Percentiles rank a stretch among this genome's conserved stretches.
Conservation (phyloP, 495 filamentous ascomycete species). For the Oidiodendron maius region DNA sequence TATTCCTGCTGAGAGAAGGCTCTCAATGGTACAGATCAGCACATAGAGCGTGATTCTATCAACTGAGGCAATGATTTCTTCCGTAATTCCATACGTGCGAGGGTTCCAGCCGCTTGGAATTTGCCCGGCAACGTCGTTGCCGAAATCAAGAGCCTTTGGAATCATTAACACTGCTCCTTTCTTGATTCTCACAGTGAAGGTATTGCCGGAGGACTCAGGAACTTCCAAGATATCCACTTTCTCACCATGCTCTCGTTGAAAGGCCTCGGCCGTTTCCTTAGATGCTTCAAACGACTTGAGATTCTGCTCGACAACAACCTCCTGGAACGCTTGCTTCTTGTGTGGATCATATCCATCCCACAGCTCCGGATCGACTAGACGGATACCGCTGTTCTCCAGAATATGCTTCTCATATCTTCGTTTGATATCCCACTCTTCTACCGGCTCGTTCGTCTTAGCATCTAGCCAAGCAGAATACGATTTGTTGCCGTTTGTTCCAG, state of each 20-base stretch:
- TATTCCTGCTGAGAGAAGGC: constrained; percentile 84
- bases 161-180: constrained; percentile 88
- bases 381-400: constrained; percentile 91
- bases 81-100: constrained; percentile 84
- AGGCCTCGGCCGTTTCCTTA: constrained; percentile 91
- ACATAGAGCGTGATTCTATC: constrained; percentile 91
- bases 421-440: constrained; percentile 95
- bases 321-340: constrained; percentile 93
- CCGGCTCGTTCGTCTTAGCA: constrained; percentile 80
- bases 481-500: constrained; percentile 87
- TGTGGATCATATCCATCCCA: constrained; percentile 95
- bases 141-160: constrained; percentile 88
- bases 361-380: constrained; percentile 90
- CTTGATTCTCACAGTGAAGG: constrained; percentile 84
- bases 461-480: constrained; percentile 96
- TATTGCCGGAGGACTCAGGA: constrained; percentile 61
- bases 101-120: constrained; percentile 95
- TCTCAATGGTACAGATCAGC: constrained; percentile 82
- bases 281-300: constrained; percentile 90
- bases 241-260: constrained; percentile 89
- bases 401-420: constrained; percentile 89
- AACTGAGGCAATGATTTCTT: constrained; percentile 93
- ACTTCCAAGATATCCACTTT: constrained; percentile 94
- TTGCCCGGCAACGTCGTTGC: constrained; percentile 90
- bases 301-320: constrained; percentile 91